Evolutionary conservation across 2,329 filamentous ascomycete genomes (phyloP).

Genomic region (Paraphaeosphaeria minitans): DNA sequence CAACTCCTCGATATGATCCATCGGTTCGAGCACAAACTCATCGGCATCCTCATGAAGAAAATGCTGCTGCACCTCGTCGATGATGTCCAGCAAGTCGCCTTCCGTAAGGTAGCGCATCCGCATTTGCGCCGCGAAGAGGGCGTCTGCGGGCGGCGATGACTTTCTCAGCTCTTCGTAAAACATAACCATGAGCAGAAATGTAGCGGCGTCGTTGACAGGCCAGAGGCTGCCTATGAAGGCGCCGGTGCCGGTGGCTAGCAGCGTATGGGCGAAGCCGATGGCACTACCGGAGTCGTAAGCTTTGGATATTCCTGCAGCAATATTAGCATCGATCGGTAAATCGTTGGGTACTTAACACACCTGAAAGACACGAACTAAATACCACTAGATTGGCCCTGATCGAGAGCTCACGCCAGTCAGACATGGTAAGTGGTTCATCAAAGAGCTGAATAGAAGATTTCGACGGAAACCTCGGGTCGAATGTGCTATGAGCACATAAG

Average conservation of each 20-base stretch:
- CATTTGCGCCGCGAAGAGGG: conserved; percentile 11
- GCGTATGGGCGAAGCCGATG: conserved; percentile 15
- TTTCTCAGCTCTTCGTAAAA: conserved; percentile 17
- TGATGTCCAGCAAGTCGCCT: conserved; percentile 7
- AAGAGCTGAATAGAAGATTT: conserved; percentile 15
- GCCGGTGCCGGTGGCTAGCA: conserved; percentile 14
- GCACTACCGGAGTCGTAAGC: conserved; percentile 16
- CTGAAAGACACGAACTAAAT: conserved; percentile 19
- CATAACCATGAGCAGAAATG: conserved; percentile 17
- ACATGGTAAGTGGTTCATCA: conserved; percentile 14
- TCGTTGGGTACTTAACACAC: not conserved
- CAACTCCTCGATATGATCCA: conserved; percentile 10
- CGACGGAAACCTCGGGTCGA: conserved; percentile 10
- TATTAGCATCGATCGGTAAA: not conserved
- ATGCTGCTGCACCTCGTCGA: conserved; percentile 7
- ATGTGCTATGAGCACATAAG: conserved; percentile 18
- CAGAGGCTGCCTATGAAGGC: conserved; percentile 20
- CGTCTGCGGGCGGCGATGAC: conserved; percentile 8
- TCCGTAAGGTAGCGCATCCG: conserved; percentile 13
- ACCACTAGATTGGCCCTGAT: conserved; percentile 18
- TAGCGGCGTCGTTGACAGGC: conserved; percentile 16
- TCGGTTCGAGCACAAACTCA: conserved; percentile 10
- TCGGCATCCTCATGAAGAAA: not conserved
- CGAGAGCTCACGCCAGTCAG: conserved; percentile 12
- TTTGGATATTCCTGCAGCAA: conserved; percentile 11